These are phyloP conservation scores for Diutina ranongensis DNA, from an alignment of 1,139 yeast genomes.

Conservation along the genomic window DNA sequence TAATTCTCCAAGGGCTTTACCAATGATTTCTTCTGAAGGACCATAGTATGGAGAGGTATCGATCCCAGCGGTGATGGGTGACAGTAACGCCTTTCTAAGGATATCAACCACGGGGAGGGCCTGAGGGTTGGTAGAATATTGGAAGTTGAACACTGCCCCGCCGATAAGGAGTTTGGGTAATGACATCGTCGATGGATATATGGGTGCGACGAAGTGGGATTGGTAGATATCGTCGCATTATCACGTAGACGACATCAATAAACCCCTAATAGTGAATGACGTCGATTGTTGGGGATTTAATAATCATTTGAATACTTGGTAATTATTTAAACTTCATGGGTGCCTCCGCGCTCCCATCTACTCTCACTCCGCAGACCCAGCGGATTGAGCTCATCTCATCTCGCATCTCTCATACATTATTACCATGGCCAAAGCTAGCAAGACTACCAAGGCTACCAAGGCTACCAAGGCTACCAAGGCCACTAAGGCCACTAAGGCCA, in stretches of 20 bases:
- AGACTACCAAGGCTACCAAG: neutral
- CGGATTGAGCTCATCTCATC: neutral
- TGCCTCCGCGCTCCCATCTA: neutral
- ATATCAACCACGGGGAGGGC: conserved; percentile 46
- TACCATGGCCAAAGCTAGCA: neutral
- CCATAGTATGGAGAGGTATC: conserved; percentile 95
- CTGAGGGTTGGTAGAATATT: conserved; percentile 59
- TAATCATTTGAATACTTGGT: too few relatives aligned
- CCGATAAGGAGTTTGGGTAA: conserved; percentile 64
- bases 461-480: neutral
- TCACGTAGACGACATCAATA: too few relatives aligned
- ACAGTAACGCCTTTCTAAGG: conserved; percentile 32
- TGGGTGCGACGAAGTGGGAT: too few relatives aligned
- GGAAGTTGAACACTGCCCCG: conserved; percentile 77
- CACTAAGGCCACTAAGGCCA: neutral
- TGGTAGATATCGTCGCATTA: too few relatives aligned
- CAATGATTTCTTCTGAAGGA: conserved; percentile 68
- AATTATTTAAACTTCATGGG: too few relatives aligned
- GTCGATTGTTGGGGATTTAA: too few relatives aligned
- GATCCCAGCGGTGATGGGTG: conserved; percentile 46
- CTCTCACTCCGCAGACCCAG: neutral
- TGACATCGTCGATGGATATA: too few relatives aligned
- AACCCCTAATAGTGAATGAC: too few relatives aligned
- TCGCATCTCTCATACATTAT: neutral
- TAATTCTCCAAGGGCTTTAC: conserved; percentile 44